Conservation (phyloP, 2,329 filamentous ascomycete species). For the Coniochaeta hoffmannii region DNA sequence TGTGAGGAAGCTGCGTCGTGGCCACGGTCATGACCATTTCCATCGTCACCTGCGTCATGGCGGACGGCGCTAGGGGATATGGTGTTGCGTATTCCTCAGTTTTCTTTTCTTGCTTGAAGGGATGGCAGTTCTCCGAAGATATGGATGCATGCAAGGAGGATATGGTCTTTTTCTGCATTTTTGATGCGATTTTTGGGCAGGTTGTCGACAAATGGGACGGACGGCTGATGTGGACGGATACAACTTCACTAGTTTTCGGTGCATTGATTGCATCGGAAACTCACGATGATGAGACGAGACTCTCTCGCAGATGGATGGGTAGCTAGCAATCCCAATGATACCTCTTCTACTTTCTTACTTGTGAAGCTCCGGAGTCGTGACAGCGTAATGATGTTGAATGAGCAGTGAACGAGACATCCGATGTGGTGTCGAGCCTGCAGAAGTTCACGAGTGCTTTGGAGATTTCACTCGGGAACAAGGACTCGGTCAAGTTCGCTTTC, state of each 20-base stretch:
- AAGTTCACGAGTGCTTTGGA: too few relatives aligned
- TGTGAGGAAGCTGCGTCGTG: constrained; percentile 19
- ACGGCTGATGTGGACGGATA: neutral
- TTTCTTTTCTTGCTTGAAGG: neutral
- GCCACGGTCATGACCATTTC: constrained; percentile 34
- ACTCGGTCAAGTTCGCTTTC: too few relatives aligned
- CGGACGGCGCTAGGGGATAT: neutral
- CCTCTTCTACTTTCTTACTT: neutral
- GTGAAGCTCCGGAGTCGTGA: neutral
- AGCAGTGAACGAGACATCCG: neutral
- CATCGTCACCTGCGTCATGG: constrained; percentile 24
- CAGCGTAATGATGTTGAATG: neutral
- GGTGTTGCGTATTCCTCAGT: constrained; percentile 3
- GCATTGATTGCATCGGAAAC: constrained; percentile 2
- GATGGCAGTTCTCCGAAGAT: neutral
- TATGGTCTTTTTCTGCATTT: neutral
- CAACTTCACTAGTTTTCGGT: neutral
- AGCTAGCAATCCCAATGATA: constrained; percentile 1
- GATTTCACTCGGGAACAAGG: too few relatives aligned
- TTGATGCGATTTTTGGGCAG: neutral
- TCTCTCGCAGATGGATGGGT: neutral
- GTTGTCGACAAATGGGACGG: neutral
- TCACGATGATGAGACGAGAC: neutral
- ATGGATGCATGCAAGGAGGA: constrained; percentile 4
- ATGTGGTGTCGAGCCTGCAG: neutral